These are phyloP conservation scores for Annulohypoxylon moriforme DNA, from an alignment of 495 filamentous ascomycete species.

Conservation along the genomic window DNA sequence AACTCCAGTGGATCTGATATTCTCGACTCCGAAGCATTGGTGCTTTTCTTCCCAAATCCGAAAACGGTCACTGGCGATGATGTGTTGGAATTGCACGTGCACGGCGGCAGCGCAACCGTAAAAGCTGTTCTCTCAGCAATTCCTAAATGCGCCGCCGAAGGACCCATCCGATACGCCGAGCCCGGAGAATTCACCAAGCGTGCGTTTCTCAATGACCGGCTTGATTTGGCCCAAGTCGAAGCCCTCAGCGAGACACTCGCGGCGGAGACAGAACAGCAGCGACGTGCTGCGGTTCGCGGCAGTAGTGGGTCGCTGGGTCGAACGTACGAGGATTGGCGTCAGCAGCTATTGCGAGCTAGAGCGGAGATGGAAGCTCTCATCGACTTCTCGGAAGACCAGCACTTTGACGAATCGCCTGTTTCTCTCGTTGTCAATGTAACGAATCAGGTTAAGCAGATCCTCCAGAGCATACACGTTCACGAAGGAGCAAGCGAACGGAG, in stretches of 20 bases:
- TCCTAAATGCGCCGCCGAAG: constrained; percentile 52
- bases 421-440: constrained; percentile 77
- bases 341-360: constrained; percentile 78
- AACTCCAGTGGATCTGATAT: constrained; percentile 54
- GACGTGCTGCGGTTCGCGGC: constrained; percentile 83
- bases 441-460: constrained; percentile 68
- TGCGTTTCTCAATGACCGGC: constrained; percentile 86
- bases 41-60: constrained; percentile 89
- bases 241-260: constrained; percentile 85
- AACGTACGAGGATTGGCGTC: constrained; percentile 87
- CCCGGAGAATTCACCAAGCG: constrained; percentile 95
- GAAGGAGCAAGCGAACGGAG: constrained; percentile 81
- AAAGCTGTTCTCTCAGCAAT: constrained; percentile 86
- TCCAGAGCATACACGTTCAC: constrained; percentile 71
- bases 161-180: constrained; percentile 85
- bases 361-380: constrained; percentile 96
- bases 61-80: constrained; percentile 92
- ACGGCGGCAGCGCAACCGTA: constrained; percentile 90
- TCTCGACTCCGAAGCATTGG: constrained; percentile 83
- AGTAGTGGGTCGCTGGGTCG: constrained; percentile 74
- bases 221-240: constrained; percentile 94
- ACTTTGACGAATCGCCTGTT: constrained; percentile 89
- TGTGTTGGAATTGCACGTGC: constrained; percentile 90
- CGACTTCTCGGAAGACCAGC: constrained; percentile 96
- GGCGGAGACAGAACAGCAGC: constrained; percentile 94